phyloP scores from a whole-genome alignment of 495 filamentous ascomycete species.

The Penicillium alfredii region DNA sequence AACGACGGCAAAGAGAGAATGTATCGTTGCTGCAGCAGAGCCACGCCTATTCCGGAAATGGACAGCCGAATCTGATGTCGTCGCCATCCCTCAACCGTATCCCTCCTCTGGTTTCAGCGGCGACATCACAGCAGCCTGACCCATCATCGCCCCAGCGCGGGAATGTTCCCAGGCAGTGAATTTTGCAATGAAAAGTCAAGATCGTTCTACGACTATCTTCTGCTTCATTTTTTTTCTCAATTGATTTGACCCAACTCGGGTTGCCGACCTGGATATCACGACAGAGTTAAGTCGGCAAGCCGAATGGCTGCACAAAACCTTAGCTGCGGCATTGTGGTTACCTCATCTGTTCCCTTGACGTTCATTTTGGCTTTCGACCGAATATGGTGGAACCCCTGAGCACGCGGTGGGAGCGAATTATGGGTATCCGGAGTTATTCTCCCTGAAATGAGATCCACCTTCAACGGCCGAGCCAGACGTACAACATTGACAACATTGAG shows the following conservation, averaged over 20 bases:
- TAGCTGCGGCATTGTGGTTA: not conserved
- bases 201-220: too few species aligned
- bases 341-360: slow-evolving; percentile 3
- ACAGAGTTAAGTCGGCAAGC: not conserved
- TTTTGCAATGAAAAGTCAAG: too few species aligned
- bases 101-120: slow-evolving; percentile 30
- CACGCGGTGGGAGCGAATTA: slow-evolving; percentile 12
- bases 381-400: not conserved
- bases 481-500: too few species aligned
- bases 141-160: slow-evolving; percentile 20
- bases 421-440: slow-evolving; percentile 12
- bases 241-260: too few species aligned
- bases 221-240: too few species aligned
- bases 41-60: slow-evolving; percentile 17
- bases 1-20: slow-evolving; percentile 39
- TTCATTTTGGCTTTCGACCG: slow-evolving; percentile 10
- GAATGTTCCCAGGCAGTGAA: slow-evolving; percentile 12
- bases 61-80: slow-evolving; percentile 26
- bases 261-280: too few species aligned
- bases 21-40: slow-evolving; percentile 27
- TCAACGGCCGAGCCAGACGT: too few species aligned
- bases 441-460: slow-evolving; percentile 1
- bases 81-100: slow-evolving; percentile 37
- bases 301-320: not conserved
- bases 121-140: slow-evolving; percentile 23